A percentile compares a stretch with the other conserved stretches of the same genome.
These are phyloP conservation scores for Talaromyces pinophilus DNA, from an alignment of 2,329 filamentous ascomycete genomes.

Conservation along the genomic window DNA sequence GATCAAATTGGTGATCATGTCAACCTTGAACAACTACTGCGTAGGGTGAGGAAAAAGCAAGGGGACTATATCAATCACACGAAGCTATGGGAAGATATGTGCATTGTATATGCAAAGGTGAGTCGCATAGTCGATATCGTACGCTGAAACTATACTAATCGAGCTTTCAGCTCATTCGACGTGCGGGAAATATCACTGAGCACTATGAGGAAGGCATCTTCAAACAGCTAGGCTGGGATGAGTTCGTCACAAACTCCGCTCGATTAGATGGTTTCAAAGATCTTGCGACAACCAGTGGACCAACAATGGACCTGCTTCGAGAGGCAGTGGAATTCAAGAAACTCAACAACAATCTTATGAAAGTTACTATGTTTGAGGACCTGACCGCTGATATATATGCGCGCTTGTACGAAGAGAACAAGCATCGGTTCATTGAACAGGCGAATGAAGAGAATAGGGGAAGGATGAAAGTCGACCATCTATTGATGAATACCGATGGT, in stretches of 20 bases:
- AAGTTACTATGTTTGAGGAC: slow-evolving; percentile 82
- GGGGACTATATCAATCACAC: slow-evolving; percentile 69
- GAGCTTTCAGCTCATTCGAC: slow-evolving; percentile 55
- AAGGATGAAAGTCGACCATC: slow-evolving; percentile 51
- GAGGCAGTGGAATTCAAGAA: slow-evolving; percentile 71
- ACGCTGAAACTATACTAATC: background rate
- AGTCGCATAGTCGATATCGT: background rate
- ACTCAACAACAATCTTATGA: slow-evolving; percentile 85
- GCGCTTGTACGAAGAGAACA: slow-evolving; percentile 48
- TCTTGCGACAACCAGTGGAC: slow-evolving; percentile 47
- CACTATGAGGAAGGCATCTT: slow-evolving; percentile 67
- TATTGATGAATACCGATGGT: slow-evolving; percentile 44
- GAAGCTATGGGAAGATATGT: slow-evolving; percentile 64
- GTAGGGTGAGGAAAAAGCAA: slow-evolving; percentile 77
- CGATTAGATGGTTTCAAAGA: slow-evolving; percentile 62
- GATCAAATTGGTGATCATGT: slow-evolving; percentile 72
- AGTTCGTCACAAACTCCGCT: slow-evolving; percentile 62
- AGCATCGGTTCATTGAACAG: slow-evolving; percentile 43
- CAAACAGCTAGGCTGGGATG: slow-evolving; percentile 64
- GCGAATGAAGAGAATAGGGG: slow-evolving; percentile 49
- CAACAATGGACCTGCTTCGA: slow-evolving; percentile 62
- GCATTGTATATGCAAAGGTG: slow-evolving; percentile 58
- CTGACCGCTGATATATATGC: slow-evolving; percentile 91
- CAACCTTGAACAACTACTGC: slow-evolving; percentile 75
- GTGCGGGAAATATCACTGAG: slow-evolving; percentile 57